Percentiles rank a stretch among this genome's conserved stretches.
phyloP scores from a whole-genome alignment of 345 rosid genomes.

The Hevea brasiliensis region DNA sequence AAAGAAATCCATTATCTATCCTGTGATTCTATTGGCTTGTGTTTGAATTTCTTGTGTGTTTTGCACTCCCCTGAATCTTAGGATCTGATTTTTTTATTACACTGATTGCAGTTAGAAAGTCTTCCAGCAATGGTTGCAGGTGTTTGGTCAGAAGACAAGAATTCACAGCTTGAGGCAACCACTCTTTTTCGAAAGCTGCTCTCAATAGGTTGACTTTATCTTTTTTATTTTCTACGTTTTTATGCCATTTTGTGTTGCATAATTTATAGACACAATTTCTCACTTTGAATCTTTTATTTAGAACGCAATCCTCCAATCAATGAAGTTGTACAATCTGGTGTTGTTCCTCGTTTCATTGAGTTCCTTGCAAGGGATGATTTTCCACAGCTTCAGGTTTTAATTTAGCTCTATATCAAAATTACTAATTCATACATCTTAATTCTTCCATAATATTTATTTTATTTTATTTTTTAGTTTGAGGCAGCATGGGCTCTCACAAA shows the following conservation, averaged over 20 bases:
- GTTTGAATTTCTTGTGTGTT: neutral
- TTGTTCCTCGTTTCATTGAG: conserved; percentile 32
- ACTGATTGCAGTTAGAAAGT: conserved; percentile 23
- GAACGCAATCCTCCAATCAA: conserved; percentile 30
- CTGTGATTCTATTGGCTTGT: neutral
- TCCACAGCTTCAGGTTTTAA: conserved; percentile 32
- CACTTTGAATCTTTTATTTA: conserved; percentile 2
- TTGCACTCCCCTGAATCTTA: neutral
- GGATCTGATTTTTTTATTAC: neutral
- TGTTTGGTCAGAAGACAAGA: conserved; percentile 22
- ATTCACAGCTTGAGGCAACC: conserved; percentile 28
- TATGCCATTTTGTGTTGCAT: neutral
- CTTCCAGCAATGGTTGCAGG: conserved; percentile 26
- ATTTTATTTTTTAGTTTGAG: conserved; percentile 21
- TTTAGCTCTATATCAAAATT: neutral
- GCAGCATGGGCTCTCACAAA: conserved; percentile 36
- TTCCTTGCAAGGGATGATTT: conserved; percentile 31
- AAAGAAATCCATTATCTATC: neutral
- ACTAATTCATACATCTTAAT: neutral
- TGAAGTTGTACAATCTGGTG: conserved; percentile 33
- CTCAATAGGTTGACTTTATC: conserved; percentile 17
- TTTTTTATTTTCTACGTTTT: neutral
- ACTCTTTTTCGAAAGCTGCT: conserved; percentile 33
- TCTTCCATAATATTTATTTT: neutral
- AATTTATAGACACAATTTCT: neutral